Evolutionary conservation across 2,329 filamentous ascomycete genomes (phyloP), one percentile per base, ranked within the genome.

Genomic region (Ophiostoma novo-ulmi): DNA sequence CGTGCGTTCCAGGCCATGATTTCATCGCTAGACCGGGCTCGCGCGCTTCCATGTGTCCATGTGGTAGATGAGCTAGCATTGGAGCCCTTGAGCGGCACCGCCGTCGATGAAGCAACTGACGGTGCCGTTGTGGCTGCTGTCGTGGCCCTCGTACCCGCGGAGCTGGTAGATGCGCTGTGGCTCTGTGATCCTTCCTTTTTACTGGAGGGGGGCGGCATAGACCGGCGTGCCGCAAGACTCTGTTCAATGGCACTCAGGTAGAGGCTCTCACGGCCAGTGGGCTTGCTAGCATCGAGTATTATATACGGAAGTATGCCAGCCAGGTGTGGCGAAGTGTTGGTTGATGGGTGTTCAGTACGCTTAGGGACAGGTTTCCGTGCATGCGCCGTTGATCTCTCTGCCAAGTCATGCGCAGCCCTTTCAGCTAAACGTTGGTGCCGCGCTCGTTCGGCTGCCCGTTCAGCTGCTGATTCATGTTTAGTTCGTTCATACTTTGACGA

Each of bases 271-370:
- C 90, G 84, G 17, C 91, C 89, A 1, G 89, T 92, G 1, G 93
- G 91, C 74, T 90, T 90, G 73, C 91, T 91, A 1, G 94, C 92
- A 72, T 91, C 89, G 31, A 91, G 83, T 72, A 97, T 91, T 70
- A 94, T 82, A 75, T 90, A 87, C 2, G 91, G 89, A 8, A 81
- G 79, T 36, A 88, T 80, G 63, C 83, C 81, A 10, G 82, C 80
- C n/a, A 89, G 82, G 76, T 90, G 87, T 20, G 82, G 78, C 17
- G 87, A 83, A 63, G 81, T 78, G 77, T 89, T 89, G 71, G 82
- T 77, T 14, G 85, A 87, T 0, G 87, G 87, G 76, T 87, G 83
- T 1, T 78, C 75, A 0, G 87, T 89, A 13, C 80, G 79, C 3
- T 80, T 75, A 6, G 88, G 87, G 0, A 76, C 70, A 0, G 80